Conservation (phyloP, 2,329 filamentous ascomycete genomes). For the Verticillium longisporum region DNA sequence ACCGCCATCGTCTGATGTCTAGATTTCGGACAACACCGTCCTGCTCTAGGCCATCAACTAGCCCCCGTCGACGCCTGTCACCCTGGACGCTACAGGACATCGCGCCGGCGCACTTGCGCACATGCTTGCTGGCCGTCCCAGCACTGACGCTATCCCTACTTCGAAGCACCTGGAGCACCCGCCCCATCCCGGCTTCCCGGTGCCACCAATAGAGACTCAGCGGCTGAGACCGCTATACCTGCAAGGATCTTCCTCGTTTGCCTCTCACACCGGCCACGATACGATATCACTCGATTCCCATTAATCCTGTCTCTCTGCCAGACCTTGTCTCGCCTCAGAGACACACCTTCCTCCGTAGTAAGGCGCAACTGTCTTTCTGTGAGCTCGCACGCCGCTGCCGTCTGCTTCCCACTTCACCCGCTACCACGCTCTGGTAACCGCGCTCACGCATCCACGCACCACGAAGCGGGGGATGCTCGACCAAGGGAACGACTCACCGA, state of each 20-base stretch:
- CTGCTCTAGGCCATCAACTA: neutral
- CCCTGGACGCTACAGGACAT: neutral
- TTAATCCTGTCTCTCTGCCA: neutral
- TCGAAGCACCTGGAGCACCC: neutral
- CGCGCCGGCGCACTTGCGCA: neutral
- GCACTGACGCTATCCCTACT: neutral
- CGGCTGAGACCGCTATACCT: neutral
- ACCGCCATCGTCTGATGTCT: neutral
- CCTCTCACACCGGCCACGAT: neutral
- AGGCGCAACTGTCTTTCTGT: neutral
- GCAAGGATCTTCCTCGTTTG: slow-evolving; percentile 2
- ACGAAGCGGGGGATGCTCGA: neutral
- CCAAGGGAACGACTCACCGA: neutral
- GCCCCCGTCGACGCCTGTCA: neutral
- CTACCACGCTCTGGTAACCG: too few relatives aligned
- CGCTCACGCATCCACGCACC: neutral
- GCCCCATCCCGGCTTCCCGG: slow-evolving; percentile 2
- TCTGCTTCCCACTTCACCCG: neutral
- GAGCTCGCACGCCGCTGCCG: neutral
- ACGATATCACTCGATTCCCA: neutral
- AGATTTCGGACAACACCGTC: neutral
- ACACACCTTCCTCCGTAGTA: neutral
- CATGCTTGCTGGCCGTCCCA: neutral
- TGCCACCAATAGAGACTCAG: slow-evolving; percentile 2
- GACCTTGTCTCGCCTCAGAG: neutral